phyloP scores from a whole-genome alignment of 192 early-diverging fungal genomes.

The Obelidium mucronatum region DNA sequence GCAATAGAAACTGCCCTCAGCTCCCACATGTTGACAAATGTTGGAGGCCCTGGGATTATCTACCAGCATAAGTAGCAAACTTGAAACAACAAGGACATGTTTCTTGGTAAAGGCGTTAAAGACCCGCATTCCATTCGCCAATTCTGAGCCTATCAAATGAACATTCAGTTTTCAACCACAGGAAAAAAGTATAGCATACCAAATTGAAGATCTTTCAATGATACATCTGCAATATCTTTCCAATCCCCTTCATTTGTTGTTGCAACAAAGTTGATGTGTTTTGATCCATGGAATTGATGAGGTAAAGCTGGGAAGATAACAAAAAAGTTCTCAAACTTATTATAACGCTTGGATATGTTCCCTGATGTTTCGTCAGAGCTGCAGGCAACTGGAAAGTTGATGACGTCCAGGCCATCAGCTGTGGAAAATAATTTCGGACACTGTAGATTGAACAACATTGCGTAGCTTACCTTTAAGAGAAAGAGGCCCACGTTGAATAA shows the following conservation, averaged over 20 bases:
- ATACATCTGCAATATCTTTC: not conserved
- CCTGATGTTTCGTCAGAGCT: constrained; percentile 16
- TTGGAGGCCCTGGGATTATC: not conserved
- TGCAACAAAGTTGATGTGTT: constrained; percentile 1
- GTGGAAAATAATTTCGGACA: too few species aligned
- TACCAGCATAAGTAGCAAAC: not conserved
- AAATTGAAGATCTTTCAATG: not conserved
- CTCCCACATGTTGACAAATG: not conserved
- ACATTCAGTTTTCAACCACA: not conserved
- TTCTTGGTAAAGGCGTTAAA: not conserved
- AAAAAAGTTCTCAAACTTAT: constrained; percentile 4
- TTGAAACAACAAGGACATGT: constrained; percentile 1
- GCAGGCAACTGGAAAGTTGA: not conserved
- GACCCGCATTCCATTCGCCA: not conserved
- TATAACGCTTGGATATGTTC: not conserved
- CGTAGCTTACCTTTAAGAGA: too few species aligned
- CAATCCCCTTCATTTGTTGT: not conserved
- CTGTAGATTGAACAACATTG: too few species aligned
- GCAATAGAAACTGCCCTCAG: not conserved
- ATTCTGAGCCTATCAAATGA: not conserved
- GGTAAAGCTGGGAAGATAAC: not conserved
- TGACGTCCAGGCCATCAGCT: not conserved
- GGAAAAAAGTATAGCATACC: not conserved
- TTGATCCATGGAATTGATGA: not conserved
- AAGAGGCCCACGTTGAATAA: too few species aligned